Conservation (phyloP, 106 monocot genomes). For the Platanthera zijinensis region DNA sequence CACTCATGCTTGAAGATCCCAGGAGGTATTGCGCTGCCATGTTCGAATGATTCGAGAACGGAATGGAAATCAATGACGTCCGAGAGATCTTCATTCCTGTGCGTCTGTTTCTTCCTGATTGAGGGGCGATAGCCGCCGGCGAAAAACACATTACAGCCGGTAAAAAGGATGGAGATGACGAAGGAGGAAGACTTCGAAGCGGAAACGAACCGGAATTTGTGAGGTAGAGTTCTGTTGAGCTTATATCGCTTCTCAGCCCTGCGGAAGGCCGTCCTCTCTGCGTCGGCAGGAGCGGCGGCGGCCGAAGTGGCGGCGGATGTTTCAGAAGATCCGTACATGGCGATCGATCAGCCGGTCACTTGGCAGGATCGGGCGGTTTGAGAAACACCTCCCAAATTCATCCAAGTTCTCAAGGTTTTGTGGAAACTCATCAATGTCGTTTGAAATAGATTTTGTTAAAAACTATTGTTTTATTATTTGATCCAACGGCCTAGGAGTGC, state of each 20-base stretch:
- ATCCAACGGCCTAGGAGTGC: no score
- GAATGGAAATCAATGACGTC: slow-evolving; percentile 72
- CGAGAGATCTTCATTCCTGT: slow-evolving; percentile 39
- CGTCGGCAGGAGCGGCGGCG: slow-evolving; percentile 7
- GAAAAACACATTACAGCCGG: neutral
- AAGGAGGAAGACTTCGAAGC: slow-evolving; percentile 7
- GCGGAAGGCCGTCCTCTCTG: slow-evolving; percentile 77
- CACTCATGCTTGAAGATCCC: slow-evolving; percentile 31
- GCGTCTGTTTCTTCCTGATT: slow-evolving; percentile 28
- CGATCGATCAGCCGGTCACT: neutral
- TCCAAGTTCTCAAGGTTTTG: no score
- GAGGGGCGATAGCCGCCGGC: neutral
- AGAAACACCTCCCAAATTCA: no score
- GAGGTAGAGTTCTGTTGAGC: slow-evolving; percentile 41
- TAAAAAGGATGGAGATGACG: neutral
- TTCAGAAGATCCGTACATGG: slow-evolving; percentile 38
- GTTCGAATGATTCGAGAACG: slow-evolving; percentile 30
- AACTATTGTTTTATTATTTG: no score
- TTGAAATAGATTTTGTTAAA: no score
- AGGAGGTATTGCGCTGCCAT: slow-evolving; percentile 29
- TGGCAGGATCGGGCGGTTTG: no score
- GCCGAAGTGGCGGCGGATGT: slow-evolving; percentile 4
- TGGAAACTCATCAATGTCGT: no score
- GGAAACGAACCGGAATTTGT: slow-evolving; percentile 21
- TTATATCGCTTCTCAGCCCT: slow-evolving; percentile 84